Evolutionary conservation across 164 flowering plant genomes (phyloP), one percentile per base, ranked within the genome.

Genomic region (Berberis thunbergii): DNA sequence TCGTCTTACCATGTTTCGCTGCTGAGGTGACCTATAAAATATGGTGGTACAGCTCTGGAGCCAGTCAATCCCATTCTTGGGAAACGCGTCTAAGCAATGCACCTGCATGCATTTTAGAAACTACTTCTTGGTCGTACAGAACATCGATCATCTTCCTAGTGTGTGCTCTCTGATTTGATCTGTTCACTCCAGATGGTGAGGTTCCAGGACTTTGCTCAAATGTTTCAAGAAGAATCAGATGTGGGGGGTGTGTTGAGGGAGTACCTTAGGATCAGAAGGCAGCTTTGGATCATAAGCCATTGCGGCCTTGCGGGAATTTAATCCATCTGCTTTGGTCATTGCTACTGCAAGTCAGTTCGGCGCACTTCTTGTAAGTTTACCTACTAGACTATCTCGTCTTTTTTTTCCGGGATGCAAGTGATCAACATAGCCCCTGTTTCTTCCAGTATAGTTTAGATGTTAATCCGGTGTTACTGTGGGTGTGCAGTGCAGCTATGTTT

Each of bases 161-260:
- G 26, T 93, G 98, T 56, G 78, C 90, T 39, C 86, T 93, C 68
- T 90, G 92, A 83, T 45, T 71, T 93, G 66, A 80, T 83, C 64
- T 93, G 98, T 68, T 77, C 80, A 77, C 95, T 93, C 38, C 98
- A 93, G 72, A 83, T 93, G n/a, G 85, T 93, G 1, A 80, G 97
- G 39, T 75, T 93, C 7, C 83, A 81, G 49, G 97, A 93, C 68
- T 93, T 90, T 46, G 85, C 89, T 43, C 72, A 67, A 44, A 80
- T 87, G 6, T 93, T 93, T 75, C 86, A 82, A 46, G 78, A 69
- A 40, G 91, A 90, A 49, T 81, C 85, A 0, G 98, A 93, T 10
- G 97, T 90, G n/a, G 85, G 62, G 5, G 59, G 80, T 0, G 83
- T 93, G 13, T 61, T 93, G 61, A 71, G 68, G 9, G 98, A 87